Conservation (phyloP, 2,329 filamentous ascomycete genomes). For the Alternaria rosae region DNA sequence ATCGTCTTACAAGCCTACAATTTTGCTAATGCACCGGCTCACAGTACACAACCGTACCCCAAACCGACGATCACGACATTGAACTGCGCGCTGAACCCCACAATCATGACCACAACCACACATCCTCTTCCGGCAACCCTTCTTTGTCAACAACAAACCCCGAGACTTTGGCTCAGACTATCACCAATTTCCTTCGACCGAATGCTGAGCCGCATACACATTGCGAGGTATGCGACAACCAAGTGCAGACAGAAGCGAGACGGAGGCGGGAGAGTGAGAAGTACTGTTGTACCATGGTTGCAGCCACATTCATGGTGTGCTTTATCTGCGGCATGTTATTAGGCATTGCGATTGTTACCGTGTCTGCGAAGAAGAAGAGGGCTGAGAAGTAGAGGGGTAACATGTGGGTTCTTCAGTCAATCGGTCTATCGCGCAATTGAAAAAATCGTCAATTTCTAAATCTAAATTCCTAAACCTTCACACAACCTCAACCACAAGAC, state of each 20-base stretch:
- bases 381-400: background rate
- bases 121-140: background rate
- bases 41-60: constrained; percentile 35
- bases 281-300: constrained; percentile 37
- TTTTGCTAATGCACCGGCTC: background rate
- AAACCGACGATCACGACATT: constrained; percentile 34
- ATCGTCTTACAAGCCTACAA: background rate
- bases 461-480: background rate
- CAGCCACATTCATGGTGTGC: constrained; percentile 27
- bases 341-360: constrained; percentile 22
- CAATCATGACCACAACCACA: constrained; percentile 12
- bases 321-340: constrained; percentile 27
- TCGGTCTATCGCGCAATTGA: background rate
- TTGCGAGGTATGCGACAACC: constrained; percentile 39
- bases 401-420: background rate
- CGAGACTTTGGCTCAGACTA: constrained; percentile 33
- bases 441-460: background rate
- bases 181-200: constrained; percentile 33
- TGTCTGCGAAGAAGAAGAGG: constrained; percentile 3
- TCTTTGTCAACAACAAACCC: constrained; percentile 7
- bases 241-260: constrained; percentile 22
- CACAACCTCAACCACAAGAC: background rate
- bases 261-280: constrained; percentile 26
- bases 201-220: constrained; percentile 32
- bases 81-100: constrained; percentile 29